Evolutionary conservation across 345 rosid species (phyloP).

Genomic region (Hibiscus trionum): DNA sequence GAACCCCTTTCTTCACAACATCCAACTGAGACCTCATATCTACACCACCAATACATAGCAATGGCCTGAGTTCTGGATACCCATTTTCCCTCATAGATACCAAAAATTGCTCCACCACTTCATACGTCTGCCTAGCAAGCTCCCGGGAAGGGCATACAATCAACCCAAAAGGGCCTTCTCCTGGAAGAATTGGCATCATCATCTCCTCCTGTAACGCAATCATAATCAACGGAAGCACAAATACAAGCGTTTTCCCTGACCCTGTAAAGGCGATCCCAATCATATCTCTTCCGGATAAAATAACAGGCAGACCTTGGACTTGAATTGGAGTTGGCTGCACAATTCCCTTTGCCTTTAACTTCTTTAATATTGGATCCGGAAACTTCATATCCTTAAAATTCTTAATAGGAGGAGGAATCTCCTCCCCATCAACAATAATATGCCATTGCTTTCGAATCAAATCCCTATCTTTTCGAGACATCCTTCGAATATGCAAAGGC

Average conservation of each 20-base stretch:
- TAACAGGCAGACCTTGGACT: slow-evolving; percentile 90
- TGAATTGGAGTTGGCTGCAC: slow-evolving; percentile 94
- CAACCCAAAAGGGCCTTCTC: slow-evolving; percentile 85
- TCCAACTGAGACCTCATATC: slow-evolving; percentile 93
- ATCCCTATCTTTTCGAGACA: slow-evolving; percentile 51
- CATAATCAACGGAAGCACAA: slow-evolving; percentile 88
- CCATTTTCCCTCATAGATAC: slow-evolving; percentile 52
- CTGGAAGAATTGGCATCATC: slow-evolving; percentile 81
- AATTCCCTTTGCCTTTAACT: slow-evolving; percentile 67
- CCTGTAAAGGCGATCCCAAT: slow-evolving; percentile 92
- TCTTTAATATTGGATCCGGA: slow-evolving; percentile 59
- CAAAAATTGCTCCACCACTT: slow-evolving; percentile 78
- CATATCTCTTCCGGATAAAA: slow-evolving; percentile 80
- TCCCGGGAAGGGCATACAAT: slow-evolving; percentile 84
- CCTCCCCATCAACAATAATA: slow-evolving; percentile 82
- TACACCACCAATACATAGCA: slow-evolving; percentile 89
- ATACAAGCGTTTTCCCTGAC: slow-evolving; percentile 83
- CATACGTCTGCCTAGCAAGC: slow-evolving; percentile 86
- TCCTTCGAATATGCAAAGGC: slow-evolving; percentile 50
- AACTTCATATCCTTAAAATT: slow-evolving; percentile 84
- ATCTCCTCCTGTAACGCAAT: slow-evolving; percentile 80
- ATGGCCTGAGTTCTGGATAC: slow-evolving; percentile 61
- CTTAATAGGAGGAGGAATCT: slow-evolving; percentile 74
- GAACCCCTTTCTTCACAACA: slow-evolving; percentile 79
- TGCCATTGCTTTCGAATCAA: slow-evolving; percentile 86